These are phyloP conservation scores for Hyaloscypha hepaticicola DNA, from an alignment of 495 filamentous ascomycete species.

Conservation along the genomic window DNA sequence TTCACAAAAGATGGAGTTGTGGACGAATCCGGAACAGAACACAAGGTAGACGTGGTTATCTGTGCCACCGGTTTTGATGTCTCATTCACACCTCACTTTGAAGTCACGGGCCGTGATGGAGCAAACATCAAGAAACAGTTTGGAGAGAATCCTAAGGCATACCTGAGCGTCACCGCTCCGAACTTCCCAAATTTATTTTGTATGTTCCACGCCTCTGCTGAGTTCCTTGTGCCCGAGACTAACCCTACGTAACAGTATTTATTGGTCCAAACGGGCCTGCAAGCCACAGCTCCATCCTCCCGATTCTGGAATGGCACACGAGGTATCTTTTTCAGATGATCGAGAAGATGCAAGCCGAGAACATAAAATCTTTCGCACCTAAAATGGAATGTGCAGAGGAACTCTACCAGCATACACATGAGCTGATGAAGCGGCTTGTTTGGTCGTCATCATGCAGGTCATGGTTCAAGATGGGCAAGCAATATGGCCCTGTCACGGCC, in stretches of 20 bases:
- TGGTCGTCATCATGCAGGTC: constrained; percentile 34
- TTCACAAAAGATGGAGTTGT: constrained; percentile 59
- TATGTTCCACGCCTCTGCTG: constrained; percentile 13
- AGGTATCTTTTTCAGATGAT: constrained; percentile 60
- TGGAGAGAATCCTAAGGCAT: constrained; percentile 54
- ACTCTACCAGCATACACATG: constrained; percentile 59
- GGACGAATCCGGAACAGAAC: constrained; percentile 48
- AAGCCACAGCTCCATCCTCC: constrained; percentile 47
- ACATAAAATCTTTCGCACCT: constrained; percentile 57
- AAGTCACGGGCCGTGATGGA: constrained; percentile 49
- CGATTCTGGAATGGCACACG: constrained; percentile 53
- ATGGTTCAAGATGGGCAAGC: constrained; percentile 37
- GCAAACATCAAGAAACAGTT: constrained; percentile 52
- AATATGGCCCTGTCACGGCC: constrained; percentile 34
- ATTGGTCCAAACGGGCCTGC: constrained; percentile 51
- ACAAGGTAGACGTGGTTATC: constrained; percentile 59
- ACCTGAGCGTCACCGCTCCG: constrained; percentile 58
- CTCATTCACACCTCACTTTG: constrained; percentile 57
- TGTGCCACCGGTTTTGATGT: constrained; percentile 67
- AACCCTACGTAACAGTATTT: constrained; percentile 30
- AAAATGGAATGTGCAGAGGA: constrained; percentile 54
- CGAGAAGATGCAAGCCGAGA: constrained; percentile 59
- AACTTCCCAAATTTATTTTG: constrained; percentile 64
- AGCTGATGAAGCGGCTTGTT: constrained; percentile 60
- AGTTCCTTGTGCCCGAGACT: constrained; percentile 10